Base-by-base conservation (phyloP, 495 filamentous ascomycete species). In the Neurospora sp. region DNA sequence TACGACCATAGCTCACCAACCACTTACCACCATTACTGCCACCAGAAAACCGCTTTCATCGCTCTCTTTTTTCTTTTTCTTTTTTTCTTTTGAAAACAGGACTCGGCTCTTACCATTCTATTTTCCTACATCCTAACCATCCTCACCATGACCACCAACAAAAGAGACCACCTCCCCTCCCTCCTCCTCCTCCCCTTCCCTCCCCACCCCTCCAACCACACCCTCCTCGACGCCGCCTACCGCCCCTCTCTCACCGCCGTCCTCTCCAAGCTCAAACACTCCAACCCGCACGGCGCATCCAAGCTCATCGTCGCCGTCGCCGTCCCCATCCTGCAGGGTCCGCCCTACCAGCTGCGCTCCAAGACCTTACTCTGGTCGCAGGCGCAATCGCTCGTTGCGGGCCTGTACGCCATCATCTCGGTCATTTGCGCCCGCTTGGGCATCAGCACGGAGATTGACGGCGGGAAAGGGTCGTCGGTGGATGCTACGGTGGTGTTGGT, bases 401-500 rank as follows among this genome's bases (percentile, higher is more conserved):
- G 86, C 70, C 76, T 97, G 72, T 98, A 98, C 85, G 89, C 88
- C 75, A 84, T 98, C 59, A 83, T 96, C 76, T 88, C 89, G 44
- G 82, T 89, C 69, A 82, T 93, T 37, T 91, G 89, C 72, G 85
- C 90, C 44, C 85, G 89, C 73, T 81, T 88, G 14, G 82, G 83
- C 8, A 82, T 85, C 83, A 90, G 72, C 83, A 94, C 77, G 78
- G 92, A 79, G 87, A 89, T 80, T 12, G 79, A 81, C 70, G 82
- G 81, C 74, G 87, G 88, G 27, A 87, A 89, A 12, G 88, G 88
- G 27, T 91, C 92, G 37, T 91, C 93, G 37, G 88, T 97, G 42
- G 93, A 98, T 83, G 86, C 89, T 2, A 89, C 94, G 14, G 84
- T 97, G 40, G 70, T 97, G 35, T 84, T 97, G 38, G 78, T 96